Evolutionary conservation across 2,329 filamentous ascomycete species (phyloP).

Genomic region (Colletotrichum endophyticum): DNA sequence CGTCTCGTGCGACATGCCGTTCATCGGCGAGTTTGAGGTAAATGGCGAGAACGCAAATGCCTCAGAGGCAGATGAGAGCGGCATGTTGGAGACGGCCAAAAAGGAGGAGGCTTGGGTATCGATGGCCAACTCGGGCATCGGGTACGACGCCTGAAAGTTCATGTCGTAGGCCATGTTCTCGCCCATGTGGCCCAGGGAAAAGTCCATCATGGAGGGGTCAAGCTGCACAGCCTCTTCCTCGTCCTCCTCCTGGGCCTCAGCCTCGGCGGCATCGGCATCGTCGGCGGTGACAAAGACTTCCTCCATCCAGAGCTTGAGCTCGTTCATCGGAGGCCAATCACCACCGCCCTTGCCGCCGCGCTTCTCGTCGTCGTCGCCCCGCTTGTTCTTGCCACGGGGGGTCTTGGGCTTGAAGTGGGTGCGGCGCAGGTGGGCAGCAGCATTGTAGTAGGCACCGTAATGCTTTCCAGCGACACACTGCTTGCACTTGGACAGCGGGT

Average conservation of each 20-base stretch:
- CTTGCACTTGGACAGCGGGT: constrained; percentile 81
- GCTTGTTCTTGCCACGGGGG: constrained; percentile 47
- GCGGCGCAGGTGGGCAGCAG: constrained; percentile 85
- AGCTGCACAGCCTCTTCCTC: constrained; percentile 18
- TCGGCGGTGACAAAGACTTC: constrained; percentile 50
- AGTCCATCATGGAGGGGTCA: constrained; percentile 5
- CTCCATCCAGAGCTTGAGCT: constrained; percentile 65
- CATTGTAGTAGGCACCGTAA: constrained; percentile 94
- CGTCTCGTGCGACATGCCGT: constrained; percentile 15
- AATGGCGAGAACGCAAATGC: constrained; percentile 16
- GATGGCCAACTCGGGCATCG: constrained; percentile 15
- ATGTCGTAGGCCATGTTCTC: constrained; percentile 17
- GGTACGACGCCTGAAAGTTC: not conserved
- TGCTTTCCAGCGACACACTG: constrained; percentile 77
- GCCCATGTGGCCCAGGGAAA: constrained; percentile 18
- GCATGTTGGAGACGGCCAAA: constrained; percentile 12
- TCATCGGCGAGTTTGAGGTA: constrained; percentile 14
- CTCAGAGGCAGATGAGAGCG: constrained; percentile 13
- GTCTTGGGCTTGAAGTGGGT: constrained; percentile 81
- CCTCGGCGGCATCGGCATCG: constrained; percentile 32
- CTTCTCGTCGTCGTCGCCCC: constrained; percentile 47
- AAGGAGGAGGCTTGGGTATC: constrained; percentile 11
- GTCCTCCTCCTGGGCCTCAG: constrained; percentile 28
- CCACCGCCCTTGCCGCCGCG: constrained; percentile 60
- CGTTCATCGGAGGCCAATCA: constrained; percentile 60